Evolutionary conservation across 1,284 basidiomycete genomes (phyloP).

Genomic region (Rhodotorula sp.): DNA sequence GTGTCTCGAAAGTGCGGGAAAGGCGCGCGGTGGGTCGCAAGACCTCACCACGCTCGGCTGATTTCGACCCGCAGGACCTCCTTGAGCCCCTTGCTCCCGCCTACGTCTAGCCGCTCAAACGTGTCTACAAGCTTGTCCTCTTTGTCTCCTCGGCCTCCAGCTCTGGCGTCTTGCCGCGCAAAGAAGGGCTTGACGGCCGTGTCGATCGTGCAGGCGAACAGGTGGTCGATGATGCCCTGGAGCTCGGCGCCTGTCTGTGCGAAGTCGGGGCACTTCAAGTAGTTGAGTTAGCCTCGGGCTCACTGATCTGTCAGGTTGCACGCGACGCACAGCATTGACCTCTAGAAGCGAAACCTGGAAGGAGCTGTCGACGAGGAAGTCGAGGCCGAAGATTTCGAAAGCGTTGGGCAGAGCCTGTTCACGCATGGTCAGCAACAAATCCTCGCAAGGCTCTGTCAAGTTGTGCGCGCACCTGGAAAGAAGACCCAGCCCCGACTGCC

Average conservation of each 20-base stretch:
- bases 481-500: constrained; percentile 75
- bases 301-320: too few relatives aligned
- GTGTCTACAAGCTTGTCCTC: constrained; percentile 7
- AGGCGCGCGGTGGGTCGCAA: neutral
- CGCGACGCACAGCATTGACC: constrained; percentile 66
- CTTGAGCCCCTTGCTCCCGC: constrained; percentile 19
- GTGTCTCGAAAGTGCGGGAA: too few relatives aligned
- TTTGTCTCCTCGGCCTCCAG: too few relatives aligned
- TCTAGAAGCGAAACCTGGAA: constrained; percentile 80
- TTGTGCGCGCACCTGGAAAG: constrained; percentile 69
- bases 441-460: constrained; percentile 40
- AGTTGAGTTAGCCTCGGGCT: neutral
- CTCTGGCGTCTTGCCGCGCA: neutral
- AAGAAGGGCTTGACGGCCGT: constrained; percentile 35
- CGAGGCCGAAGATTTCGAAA: constrained; percentile 92
- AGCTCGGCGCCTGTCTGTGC: constrained; percentile 71
- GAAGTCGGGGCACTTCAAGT: constrained; percentile 76
- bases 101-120: constrained; percentile 17
- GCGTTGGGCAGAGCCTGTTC: constrained; percentile 79
- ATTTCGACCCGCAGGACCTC: constrained; percentile 35
- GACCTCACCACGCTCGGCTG: constrained; percentile 28
- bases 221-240: constrained; percentile 26
- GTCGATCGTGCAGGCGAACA: constrained; percentile 26
- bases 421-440: neutral
- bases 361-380: constrained; percentile 69